Percentiles rank a stretch among this genome's conserved stretches.
These are phyloP conservation scores for Aspergillus brasiliensis DNA, from an alignment of 2,329 filamentous ascomycete species.

Conservation along the genomic window DNA sequence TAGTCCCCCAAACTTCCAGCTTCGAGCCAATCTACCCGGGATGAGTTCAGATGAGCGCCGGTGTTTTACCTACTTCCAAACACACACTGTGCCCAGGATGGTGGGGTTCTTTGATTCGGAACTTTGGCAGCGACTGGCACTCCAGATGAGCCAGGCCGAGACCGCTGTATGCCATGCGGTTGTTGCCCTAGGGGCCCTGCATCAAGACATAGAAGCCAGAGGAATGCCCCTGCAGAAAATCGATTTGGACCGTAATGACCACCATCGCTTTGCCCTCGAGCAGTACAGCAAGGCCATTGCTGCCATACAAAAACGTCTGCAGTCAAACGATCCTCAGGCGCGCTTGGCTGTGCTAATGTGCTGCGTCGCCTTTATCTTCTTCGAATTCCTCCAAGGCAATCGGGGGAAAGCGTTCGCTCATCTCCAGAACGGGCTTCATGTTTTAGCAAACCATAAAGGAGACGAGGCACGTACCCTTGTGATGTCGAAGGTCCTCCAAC, in stretches of 20 bases:
- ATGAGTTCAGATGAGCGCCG: constrained; percentile 22
- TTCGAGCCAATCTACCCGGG: neutral
- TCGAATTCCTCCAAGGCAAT: constrained; percentile 3
- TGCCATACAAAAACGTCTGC: neutral
- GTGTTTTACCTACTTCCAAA: constrained; percentile 22
- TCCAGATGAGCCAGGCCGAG: constrained; percentile 7
- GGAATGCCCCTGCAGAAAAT: neutral
- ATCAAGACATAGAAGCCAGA: neutral
- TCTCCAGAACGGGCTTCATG: constrained; percentile 8
- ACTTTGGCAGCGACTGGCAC: constrained; percentile 10
- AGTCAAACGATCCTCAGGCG: constrained; percentile 11
- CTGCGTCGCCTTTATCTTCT: constrained; percentile 12
- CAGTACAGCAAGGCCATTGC: constrained; percentile 2
- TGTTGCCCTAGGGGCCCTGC: constrained; percentile 8
- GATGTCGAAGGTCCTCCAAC: neutral
- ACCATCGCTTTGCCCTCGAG: constrained; percentile 12
- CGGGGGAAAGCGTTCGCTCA: constrained; percentile 12
- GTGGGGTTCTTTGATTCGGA: constrained; percentile 15
- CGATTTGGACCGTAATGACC: neutral
- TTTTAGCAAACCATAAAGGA: neutral
- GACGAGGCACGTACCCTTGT: neutral
- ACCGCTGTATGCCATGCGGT: constrained; percentile 13
- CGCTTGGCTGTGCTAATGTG: constrained; percentile 10
- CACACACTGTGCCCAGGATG: constrained; percentile 18
- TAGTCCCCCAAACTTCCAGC: neutral